phyloP scores from a whole-genome alignment of 345 rosid species.

The Citrus cavaleriei region DNA sequence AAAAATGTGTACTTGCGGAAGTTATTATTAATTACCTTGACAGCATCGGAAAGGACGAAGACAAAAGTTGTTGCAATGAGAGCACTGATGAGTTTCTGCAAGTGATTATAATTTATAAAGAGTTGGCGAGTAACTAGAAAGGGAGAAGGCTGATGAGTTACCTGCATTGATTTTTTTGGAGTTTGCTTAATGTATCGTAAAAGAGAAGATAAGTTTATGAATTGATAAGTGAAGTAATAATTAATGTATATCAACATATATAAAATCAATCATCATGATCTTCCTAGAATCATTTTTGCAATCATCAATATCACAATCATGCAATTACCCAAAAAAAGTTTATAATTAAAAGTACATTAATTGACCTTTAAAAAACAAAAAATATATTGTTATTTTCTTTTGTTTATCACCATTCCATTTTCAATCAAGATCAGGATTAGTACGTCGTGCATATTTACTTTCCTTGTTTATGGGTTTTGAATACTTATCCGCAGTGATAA shows the following conservation, averaged over 20 bases:
- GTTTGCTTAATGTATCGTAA: neutral
- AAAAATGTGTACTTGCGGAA: neutral
- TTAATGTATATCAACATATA: neutral
- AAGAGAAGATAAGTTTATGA: neutral
- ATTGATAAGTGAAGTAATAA: neutral
- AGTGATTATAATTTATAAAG: neutral
- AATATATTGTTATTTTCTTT: neutral
- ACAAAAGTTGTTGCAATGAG: slow-evolving; percentile 34
- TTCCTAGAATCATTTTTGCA: too few relatives aligned
- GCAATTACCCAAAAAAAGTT: too few relatives aligned
- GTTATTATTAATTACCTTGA: slow-evolving; percentile 36
- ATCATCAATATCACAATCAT: neutral
- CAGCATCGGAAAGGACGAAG: slow-evolving; percentile 45
- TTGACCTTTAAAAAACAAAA: too few relatives aligned
- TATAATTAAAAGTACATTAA: too few relatives aligned
- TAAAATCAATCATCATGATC: neutral
- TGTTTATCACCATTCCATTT: neutral
- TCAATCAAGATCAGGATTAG: too few relatives aligned
- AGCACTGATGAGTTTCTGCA: slow-evolving; percentile 32
- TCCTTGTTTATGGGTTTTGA: neutral
- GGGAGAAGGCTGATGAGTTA: neutral
- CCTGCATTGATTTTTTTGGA: neutral
- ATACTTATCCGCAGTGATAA: too few relatives aligned
- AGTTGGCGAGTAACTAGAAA: slow-evolving; percentile 4
- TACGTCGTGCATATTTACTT: neutral